Evolutionary conservation across 495 filamentous ascomycete genomes (phyloP).

Genomic region (Saxispiralis lemnorum): DNA sequence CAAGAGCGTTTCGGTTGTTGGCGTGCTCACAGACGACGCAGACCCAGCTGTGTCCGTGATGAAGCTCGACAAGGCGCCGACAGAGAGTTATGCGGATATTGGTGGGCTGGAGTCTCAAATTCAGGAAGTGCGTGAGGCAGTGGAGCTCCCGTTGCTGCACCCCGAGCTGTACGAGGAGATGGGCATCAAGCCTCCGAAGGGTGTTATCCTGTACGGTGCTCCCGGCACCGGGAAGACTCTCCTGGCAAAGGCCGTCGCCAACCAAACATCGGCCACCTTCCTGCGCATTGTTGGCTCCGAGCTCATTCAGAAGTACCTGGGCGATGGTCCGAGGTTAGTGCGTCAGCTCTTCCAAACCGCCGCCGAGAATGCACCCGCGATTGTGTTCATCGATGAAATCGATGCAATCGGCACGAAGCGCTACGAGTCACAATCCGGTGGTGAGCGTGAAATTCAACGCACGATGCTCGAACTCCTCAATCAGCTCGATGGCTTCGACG

Average conservation of each 20-base stretch:
- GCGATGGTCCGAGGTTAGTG: conserved; percentile 85
- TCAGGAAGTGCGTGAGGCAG: conserved; percentile 91
- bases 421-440: conserved; percentile 92
- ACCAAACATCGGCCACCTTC: conserved; percentile 97
- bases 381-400: conserved; percentile 99
- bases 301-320: conserved; percentile 96
- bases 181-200: conserved; percentile 99
- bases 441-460: conserved; percentile 91
- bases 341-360: conserved; percentile 96
- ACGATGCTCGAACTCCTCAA: conserved; percentile 98
- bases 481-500: conserved; percentile 96
- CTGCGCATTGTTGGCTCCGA: conserved; percentile 94
- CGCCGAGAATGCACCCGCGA: conserved; percentile 87
- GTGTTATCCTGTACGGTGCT: conserved; percentile 95
- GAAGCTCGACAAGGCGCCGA: conserved; percentile 98
- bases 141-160: conserved; percentile 88
- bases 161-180: conserved; percentile 99
- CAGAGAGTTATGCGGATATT: conserved; percentile 97
- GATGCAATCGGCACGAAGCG: conserved; percentile 98
- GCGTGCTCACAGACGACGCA: conserved; percentile 89
- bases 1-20: conserved; percentile 94
- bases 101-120: conserved; percentile 90
- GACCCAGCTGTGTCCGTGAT: conserved; percentile 95
- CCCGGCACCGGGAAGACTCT: conserved; percentile 96
- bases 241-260: conserved; percentile 92